Percentiles rank a stretch among this genome's conserved stretches.
Conservation (phyloP, 2,329 filamentous ascomycete species). For the Alternaria panax region DNA sequence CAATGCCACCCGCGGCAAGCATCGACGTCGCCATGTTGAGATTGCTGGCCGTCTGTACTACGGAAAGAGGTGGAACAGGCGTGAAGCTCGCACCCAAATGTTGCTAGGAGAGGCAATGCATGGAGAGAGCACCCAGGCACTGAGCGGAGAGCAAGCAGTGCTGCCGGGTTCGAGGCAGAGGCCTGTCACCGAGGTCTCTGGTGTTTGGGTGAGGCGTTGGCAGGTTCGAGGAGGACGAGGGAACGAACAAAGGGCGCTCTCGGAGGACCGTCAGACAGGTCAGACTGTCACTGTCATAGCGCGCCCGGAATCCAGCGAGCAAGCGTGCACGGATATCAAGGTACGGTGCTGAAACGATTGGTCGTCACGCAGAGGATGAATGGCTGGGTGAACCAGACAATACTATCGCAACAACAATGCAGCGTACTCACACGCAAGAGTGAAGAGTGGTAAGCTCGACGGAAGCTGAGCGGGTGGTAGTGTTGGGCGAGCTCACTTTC, state of each 20-base stretch:
- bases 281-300: conserved; percentile 52
- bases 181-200: conserved; percentile 37
- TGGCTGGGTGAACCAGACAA: conserved; percentile 29
- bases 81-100: conserved; percentile 46
- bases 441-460: conserved; percentile 13
- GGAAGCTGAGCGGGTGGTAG: conserved; percentile 25
- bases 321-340: conserved; percentile 48
- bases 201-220: conserved; percentile 34
- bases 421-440: conserved; percentile 10
- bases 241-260: conserved; percentile 45
- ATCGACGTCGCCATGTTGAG: conserved; percentile 41
- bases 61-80: conserved; percentile 34
- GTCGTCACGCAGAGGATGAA: conserved; percentile 46
- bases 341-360: conserved; percentile 52
- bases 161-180: conserved; percentile 28
- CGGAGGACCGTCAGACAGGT: conserved; percentile 49
- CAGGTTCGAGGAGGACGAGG: conserved; percentile 37
- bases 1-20: conserved; percentile 42
- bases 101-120: conserved; percentile 49
- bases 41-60: conserved; percentile 16
- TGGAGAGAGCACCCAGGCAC: conserved; percentile 51
- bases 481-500: conserved; percentile 46
- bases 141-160: conserved; percentile 37
- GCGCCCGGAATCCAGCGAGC: conserved; percentile 48
- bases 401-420: conserved; percentile 12